phyloP scores from a whole-genome alignment of 1,284 basidiomycete species.

The Rhodotorula sp. region DNA sequence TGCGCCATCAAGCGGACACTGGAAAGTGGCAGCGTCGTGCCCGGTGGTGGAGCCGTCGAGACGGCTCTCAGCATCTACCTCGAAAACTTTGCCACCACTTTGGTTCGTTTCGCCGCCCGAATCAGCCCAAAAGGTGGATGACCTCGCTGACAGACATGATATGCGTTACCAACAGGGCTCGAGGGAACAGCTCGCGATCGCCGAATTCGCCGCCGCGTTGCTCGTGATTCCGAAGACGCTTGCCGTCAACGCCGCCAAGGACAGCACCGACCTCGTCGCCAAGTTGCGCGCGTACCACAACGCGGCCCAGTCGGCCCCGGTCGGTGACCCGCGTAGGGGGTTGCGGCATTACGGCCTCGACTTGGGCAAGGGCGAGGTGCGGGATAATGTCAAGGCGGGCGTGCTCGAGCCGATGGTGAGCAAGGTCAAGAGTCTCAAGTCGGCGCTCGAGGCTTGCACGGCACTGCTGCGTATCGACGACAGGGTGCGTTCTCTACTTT shows the following conservation, averaged over 20 bases:
- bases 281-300: constrained; percentile 97
- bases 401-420: constrained; percentile 94
- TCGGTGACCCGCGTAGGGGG: constrained; percentile 91
- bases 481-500: constrained; percentile 20
- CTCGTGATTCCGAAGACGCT: constrained; percentile 95
- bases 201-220: constrained; percentile 91
- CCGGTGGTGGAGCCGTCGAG: constrained; percentile 97
- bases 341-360: constrained; percentile 93
- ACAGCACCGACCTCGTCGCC: constrained; percentile 95
- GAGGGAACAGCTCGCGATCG: constrained; percentile 96
- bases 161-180: constrained; percentile 65
- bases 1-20: constrained; percentile 96
- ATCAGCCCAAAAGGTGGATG: background rate
- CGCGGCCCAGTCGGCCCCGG: constrained; percentile 80
- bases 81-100: constrained; percentile 97
- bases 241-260: constrained; percentile 96
- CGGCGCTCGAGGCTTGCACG: constrained; percentile 93
- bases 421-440: constrained; percentile 93
- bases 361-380: constrained; percentile 86
- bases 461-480: constrained; percentile 90
- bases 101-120: constrained; percentile 56
- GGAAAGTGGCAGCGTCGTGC: constrained; percentile 93
- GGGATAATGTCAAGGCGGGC: constrained; percentile 91
- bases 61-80: constrained; percentile 95
- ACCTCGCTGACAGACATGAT: no score